phyloP scores from a whole-genome alignment of 768 basidiomycete species.

The Mycena haematopus region DNA sequence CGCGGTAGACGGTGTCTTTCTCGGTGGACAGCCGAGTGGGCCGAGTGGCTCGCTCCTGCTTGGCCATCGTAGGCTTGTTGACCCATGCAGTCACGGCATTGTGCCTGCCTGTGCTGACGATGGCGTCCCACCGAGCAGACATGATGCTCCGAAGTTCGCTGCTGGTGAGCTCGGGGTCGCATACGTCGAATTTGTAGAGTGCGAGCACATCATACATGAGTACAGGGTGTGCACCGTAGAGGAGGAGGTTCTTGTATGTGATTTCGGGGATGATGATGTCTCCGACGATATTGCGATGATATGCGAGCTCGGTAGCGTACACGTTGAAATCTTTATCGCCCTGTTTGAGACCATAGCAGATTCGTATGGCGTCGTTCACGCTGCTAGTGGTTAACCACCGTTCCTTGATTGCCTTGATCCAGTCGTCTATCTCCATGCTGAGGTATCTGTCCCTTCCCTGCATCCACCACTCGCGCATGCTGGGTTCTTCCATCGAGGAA shows the following conservation, averaged over 20 bases:
- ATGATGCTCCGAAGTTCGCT: background rate
- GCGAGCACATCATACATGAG: no score
- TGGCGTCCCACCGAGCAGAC: no score
- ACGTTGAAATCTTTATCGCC: background rate
- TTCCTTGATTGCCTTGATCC: slow-evolving; percentile 1
- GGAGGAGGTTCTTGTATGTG: slow-evolving; percentile 8
- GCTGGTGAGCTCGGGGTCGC: background rate
- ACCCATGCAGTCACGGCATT: no score
- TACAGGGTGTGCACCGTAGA: no score
- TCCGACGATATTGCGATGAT: slow-evolving; percentile 9
- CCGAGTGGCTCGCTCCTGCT: no score
- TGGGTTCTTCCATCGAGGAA: slow-evolving; percentile 3
- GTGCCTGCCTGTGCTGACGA: no score
- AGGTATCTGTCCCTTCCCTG: slow-evolving; percentile 3
- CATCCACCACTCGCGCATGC: slow-evolving; percentile 4
- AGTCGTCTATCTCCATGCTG: slow-evolving; percentile 1
- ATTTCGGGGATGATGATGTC: slow-evolving; percentile 8
- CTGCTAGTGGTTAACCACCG: slow-evolving; percentile 3
- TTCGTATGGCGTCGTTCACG: slow-evolving; percentile 3
- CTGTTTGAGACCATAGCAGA: slow-evolving; percentile 10
- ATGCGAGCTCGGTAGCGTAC: slow-evolving; percentile 4
- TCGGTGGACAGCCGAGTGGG: no score
- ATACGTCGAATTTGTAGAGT: no score
- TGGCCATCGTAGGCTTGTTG: no score
- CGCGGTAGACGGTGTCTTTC: no score